Percentiles rank a stretch among this genome's conserved stretches.
phyloP scores from a whole-genome alignment of 768 basidiomycete species.

The Pleurotus sapidus region DNA sequence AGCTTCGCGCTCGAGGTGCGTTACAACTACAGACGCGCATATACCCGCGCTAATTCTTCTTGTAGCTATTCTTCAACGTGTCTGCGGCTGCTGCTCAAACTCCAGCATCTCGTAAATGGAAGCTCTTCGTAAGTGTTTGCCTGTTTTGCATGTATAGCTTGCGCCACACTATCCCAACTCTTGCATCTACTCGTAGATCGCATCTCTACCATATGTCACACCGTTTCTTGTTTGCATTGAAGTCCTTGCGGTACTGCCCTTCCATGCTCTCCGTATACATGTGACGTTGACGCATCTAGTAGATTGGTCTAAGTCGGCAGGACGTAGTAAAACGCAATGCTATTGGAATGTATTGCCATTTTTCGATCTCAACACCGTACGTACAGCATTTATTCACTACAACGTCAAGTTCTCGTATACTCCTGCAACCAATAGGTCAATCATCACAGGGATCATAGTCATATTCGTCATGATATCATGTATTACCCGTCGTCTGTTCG shows the following conservation, averaged over 20 bases:
- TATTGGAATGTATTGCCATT: slow-evolving; percentile 16
- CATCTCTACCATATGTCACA: slow-evolving; percentile 8
- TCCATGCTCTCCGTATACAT: background rate
- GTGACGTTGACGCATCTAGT: background rate
- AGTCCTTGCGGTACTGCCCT: slow-evolving; percentile 8
- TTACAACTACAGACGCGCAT: background rate
- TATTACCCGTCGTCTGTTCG: slow-evolving; percentile 17
- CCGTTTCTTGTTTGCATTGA: slow-evolving; percentile 1
- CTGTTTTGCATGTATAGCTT: background rate
- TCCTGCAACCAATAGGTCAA: background rate
- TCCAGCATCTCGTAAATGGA: slow-evolving; percentile 9
- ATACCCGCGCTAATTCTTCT: background rate
- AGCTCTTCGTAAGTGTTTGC: background rate
- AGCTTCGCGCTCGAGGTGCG: slow-evolving; percentile 14
- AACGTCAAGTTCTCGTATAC: no score
- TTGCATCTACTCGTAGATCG: slow-evolving; percentile 7
- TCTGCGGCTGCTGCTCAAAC: background rate
- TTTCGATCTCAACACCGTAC: slow-evolving; percentile 12
- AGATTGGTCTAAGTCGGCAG: slow-evolving; percentile 6
- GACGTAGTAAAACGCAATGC: slow-evolving; percentile 9
- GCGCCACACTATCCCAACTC: background rate
- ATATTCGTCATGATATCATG: slow-evolving; percentile 8
- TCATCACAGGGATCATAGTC: slow-evolving; percentile 7
- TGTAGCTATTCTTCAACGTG: slow-evolving; percentile 3
- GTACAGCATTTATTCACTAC: no score